Evolutionary conservation across 176 grass and related monocot genomes (phyloP).

Genomic region (Coix lacrymajobi): DNA sequence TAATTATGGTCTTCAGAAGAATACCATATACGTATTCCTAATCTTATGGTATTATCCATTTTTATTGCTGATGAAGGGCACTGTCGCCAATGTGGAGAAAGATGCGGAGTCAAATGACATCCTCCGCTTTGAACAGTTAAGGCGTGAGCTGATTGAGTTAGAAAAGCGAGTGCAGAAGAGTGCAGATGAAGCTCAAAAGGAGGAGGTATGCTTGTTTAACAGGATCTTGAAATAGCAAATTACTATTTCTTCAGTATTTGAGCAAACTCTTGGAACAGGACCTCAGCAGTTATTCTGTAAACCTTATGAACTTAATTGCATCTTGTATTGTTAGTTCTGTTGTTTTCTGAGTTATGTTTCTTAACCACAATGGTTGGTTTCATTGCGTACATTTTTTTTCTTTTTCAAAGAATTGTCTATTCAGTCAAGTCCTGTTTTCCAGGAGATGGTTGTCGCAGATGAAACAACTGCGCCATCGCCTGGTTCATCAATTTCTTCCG

Average conservation of each 20-base stretch:
- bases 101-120: constrained; percentile 58
- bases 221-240: not conserved
- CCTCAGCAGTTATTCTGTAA: not conserved
- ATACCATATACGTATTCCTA: constrained; percentile 2
- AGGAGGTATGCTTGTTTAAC: constrained; percentile 56
- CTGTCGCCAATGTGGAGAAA: constrained; percentile 37
- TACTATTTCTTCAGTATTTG: not conserved
- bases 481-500: constrained; percentile 23
- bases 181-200: constrained; percentile 51
- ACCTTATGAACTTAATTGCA: constrained; percentile 15
- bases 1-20: constrained; percentile 3
- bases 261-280: constrained; percentile 6
- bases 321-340: not conserved
- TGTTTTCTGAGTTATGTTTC: constrained; percentile 16
- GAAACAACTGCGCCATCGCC: constrained; percentile 24
- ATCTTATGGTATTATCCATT: not conserved
- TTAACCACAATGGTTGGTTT: constrained; percentile 10
- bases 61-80: constrained; percentile 41
- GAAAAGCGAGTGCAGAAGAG: constrained; percentile 91
- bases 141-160: constrained; percentile 76
- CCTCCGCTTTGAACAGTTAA: constrained; percentile 72
- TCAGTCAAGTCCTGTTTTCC: constrained; percentile 25
- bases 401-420: constrained; percentile 2
- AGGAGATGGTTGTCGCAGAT: constrained; percentile 41
- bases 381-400: not conserved